Percentiles rank a stretch among this genome's conserved stretches.
These are phyloP conservation scores for Nicotiana otophora DNA, from an alignment of 257 asterid genomes.

Conservation along the genomic window DNA sequence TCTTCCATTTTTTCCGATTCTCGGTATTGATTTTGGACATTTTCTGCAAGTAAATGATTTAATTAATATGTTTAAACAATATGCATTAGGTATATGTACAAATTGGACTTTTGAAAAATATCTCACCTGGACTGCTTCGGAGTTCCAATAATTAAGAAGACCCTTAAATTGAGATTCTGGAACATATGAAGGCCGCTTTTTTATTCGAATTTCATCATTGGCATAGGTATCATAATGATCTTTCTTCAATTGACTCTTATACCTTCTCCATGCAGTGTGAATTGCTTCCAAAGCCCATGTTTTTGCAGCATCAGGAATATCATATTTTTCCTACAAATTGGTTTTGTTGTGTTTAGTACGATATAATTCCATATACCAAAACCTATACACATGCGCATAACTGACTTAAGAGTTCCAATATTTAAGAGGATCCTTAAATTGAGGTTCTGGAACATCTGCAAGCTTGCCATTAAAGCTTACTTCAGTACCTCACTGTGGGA, in stretches of 20 bases:
- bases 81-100: neutral
- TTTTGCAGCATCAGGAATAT: neutral
- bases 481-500: too few species aligned
- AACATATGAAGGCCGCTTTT: neutral
- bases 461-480: too few species aligned
- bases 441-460: too few species aligned
- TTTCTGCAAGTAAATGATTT: neutral
- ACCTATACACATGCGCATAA: neutral
- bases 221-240: neutral
- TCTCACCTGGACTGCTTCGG: neutral
- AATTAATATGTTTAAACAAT: neutral
- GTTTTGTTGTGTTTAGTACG: neutral
- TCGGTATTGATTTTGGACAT: neutral
- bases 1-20: neutral
- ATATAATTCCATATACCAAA: neutral
- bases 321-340: neutral
- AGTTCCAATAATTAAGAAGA: neutral
- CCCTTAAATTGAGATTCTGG: neutral
- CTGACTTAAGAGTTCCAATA: too few species aligned
- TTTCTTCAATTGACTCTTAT: neutral
- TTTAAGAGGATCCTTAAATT: too few species aligned
- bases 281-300: neutral
- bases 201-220: neutral
- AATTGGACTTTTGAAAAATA: neutral
- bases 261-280: neutral